Evolutionary conservation across 306 rosid species (phyloP).

Genomic region (Vicia faba): DNA sequence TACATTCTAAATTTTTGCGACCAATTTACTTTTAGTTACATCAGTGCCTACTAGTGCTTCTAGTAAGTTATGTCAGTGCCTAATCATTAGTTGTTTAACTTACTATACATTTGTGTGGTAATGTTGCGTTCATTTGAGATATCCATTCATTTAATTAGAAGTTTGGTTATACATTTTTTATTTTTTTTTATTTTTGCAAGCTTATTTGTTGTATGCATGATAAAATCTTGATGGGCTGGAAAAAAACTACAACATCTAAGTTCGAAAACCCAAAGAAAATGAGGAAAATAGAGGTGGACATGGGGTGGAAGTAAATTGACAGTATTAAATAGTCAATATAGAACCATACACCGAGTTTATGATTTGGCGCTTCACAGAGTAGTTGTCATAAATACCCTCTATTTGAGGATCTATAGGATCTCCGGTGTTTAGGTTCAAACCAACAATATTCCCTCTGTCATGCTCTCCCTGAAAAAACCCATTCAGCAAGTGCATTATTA

Average conservation of each 20-base stretch:
- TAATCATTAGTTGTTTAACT: too few species aligned
- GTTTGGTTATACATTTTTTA: too few species aligned
- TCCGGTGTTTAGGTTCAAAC: slow-evolving; percentile 83
- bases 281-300: background rate
- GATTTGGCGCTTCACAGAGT: slow-evolving; percentile 91
- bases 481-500: slow-evolving; percentile 18
- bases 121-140: background rate
- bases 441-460: slow-evolving; percentile 77
- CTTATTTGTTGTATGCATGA: too few species aligned
- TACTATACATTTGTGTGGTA: too few species aligned
- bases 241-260: background rate
- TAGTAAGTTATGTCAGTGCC: too few species aligned
- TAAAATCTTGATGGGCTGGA: background rate
- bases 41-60: too few species aligned
- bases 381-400: slow-evolving; percentile 98
- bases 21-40: too few species aligned
- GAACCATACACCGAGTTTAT: slow-evolving; percentile 81
- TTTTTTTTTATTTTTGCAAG: too few species aligned
- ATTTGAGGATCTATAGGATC: slow-evolving; percentile 88
- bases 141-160: background rate
- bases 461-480: slow-evolving; percentile 80
- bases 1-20: too few species aligned
- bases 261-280: slow-evolving; percentile 14
- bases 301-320: background rate
- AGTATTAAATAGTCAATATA: slow-evolving; percentile 1